phyloP scores from a whole-genome alignment of 768 basidiomycete species.

The Lactifluus rugatus region DNA sequence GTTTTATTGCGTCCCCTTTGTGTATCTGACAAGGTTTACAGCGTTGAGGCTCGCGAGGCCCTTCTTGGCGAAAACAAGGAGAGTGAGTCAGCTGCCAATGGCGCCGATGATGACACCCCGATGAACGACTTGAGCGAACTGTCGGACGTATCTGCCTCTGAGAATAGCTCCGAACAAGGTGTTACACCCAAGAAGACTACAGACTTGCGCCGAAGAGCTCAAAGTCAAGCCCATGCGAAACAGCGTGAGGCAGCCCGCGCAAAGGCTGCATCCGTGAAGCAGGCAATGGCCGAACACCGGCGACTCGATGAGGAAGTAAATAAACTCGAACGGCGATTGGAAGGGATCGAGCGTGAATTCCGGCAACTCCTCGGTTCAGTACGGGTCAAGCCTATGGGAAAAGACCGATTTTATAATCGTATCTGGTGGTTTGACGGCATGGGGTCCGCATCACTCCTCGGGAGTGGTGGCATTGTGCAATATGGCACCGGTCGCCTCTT shows the following conservation, averaged over 20 bases:
- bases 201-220: conserved; percentile 39
- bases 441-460: conserved; percentile 73
- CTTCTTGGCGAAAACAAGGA: conserved; percentile 44
- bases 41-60: conserved; percentile 64
- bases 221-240: conserved; percentile 56
- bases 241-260: conserved; percentile 71
- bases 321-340: conserved; percentile 69
- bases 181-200: conserved; percentile 25
- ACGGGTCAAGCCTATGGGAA: conserved; percentile 80
- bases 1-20: neutral
- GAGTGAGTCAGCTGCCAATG: conserved; percentile 29
- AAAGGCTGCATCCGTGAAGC: conserved; percentile 72
- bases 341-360: conserved; percentile 89
- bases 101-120: conserved; percentile 43
- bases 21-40: conserved; percentile 25
- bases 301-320: conserved; percentile 83
- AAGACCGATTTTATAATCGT: conserved; percentile 89
- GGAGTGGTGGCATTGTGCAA: conserved; percentile 65
- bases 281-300: conserved; percentile 73
- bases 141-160: conserved; percentile 58
- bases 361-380: conserved; percentile 77
- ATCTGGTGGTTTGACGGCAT: conserved; percentile 99
- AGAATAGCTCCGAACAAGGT: conserved; percentile 45
- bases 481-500: conserved; percentile 89
- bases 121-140: conserved; percentile 64